Conservation (phyloP, 2,329 filamentous ascomycete genomes). For the Coniochaeta sp. region DNA sequence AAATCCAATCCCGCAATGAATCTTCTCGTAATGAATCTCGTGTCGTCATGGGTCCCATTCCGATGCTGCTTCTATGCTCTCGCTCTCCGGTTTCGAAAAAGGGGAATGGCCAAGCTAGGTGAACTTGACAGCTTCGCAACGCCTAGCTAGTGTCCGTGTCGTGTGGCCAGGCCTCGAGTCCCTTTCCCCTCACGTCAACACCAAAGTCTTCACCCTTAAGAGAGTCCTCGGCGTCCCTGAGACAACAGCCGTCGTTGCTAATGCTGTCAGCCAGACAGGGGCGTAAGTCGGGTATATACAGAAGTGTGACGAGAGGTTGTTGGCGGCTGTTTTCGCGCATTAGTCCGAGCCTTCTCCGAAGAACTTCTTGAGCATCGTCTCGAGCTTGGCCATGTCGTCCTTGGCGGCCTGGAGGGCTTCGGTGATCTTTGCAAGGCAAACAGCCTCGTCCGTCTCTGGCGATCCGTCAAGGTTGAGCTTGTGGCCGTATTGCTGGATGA, state of each 20-base stretch:
- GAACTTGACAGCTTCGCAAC: not conserved
- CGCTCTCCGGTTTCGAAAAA: not conserved
- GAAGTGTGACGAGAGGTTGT: not conserved
- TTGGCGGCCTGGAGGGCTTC: constrained; percentile 67
- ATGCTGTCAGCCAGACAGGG: constrained; percentile 1
- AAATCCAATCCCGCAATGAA: not conserved
- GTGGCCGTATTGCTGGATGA: constrained; percentile 90
- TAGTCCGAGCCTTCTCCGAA: constrained; percentile 34
- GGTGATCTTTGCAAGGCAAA: constrained; percentile 63
- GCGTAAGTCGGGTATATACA: not conserved
- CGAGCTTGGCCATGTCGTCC: constrained; percentile 67
- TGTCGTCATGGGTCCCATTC: constrained; percentile 1
- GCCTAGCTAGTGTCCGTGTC: not conserved
- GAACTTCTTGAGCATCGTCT: constrained; percentile 63
- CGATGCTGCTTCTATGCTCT: not conserved
- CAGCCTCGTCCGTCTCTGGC: constrained; percentile 56
- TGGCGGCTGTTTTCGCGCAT: not conserved
- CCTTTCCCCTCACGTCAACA: not conserved
- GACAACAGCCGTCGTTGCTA: constrained; percentile 3
- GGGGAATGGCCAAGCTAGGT: not conserved
- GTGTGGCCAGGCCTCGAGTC: not conserved
- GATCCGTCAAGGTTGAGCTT: constrained; percentile 72
- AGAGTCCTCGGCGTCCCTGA: not conserved
- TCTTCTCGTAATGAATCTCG: not conserved
- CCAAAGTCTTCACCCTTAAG: not conserved